Evolutionary conservation across 225 moss, liverwort and hornwort species (phyloP).

Genomic region (Antitrichia curtipendula): DNA sequence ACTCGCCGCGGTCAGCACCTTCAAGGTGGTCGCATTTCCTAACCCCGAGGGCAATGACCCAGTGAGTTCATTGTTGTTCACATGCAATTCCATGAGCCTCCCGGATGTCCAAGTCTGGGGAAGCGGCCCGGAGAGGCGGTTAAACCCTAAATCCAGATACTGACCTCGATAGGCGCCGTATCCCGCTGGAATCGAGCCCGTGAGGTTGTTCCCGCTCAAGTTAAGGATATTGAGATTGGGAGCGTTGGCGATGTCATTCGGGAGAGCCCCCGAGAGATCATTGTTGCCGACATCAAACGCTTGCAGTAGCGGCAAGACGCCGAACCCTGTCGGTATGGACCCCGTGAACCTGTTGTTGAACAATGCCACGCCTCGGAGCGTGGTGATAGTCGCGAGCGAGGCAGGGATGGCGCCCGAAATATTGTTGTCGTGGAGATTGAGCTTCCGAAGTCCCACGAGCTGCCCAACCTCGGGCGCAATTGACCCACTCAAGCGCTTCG

Average conservation of each 20-base stretch:
- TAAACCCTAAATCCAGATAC: slow-evolving; percentile 26
- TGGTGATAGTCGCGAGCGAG: slow-evolving; percentile 4
- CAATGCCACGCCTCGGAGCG: slow-evolving; percentile 25
- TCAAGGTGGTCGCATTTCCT: background rate
- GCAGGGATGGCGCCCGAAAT: slow-evolving; percentile 18
- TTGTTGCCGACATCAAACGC: slow-evolving; percentile 53
- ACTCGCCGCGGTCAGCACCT: background rate
- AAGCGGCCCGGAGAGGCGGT: slow-evolving; percentile 15
- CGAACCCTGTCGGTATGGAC: slow-evolving; percentile 32
- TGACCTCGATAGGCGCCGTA: slow-evolving; percentile 17
- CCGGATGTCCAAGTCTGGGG: slow-evolving; percentile 13
- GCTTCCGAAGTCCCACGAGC: slow-evolving; percentile 30
- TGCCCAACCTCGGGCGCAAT: slow-evolving; percentile 24
- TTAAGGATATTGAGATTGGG: slow-evolving; percentile 32
- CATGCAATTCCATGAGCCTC: slow-evolving; percentile 7
- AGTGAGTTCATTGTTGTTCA: slow-evolving; percentile 9
- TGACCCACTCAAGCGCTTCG: slow-evolving; percentile 16
- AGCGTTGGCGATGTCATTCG: slow-evolving; percentile 8
- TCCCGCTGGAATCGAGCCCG: slow-evolving; percentile 24
- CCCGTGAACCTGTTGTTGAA: slow-evolving; percentile 60
- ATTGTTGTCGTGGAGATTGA: slow-evolving; percentile 35
- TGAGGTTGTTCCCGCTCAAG: slow-evolving; percentile 35
- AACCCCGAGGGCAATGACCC: slow-evolving; percentile 17
- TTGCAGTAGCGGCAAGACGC: slow-evolving; percentile 32
- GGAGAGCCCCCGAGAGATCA: slow-evolving; percentile 29